These are phyloP conservation scores for Toxoplasma gondii DNA, from an alignment of 169 alveolate genomes.

Conservation along the genomic window DNA sequence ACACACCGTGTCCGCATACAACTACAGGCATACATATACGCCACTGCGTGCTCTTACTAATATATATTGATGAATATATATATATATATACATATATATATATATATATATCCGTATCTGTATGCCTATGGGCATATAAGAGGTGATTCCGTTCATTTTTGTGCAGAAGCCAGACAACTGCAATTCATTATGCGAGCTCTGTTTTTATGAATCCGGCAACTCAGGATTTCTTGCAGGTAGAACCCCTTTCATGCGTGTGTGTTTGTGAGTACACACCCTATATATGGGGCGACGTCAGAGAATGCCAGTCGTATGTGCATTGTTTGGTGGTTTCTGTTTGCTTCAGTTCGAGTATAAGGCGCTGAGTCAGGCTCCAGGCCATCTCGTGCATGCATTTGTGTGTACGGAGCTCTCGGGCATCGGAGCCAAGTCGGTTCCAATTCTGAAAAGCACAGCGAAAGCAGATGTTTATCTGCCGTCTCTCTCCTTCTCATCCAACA, in stretches of 20 bases:
- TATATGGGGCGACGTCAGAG: no score
- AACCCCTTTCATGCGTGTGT: no score
- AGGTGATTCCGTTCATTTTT: no score
- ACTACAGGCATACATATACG: background rate
- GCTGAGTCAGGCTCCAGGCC: slow-evolving; percentile 58
- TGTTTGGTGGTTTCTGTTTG: background rate
- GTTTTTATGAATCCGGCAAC: no score
- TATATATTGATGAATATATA: background rate
- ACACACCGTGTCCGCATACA: no score
- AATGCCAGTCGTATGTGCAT: no score
- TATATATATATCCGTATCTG: background rate
- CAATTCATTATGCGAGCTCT: no score
- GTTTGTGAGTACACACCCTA: no score
- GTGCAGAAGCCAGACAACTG: no score
- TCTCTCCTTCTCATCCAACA: slow-evolving; percentile 39
- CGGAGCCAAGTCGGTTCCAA: slow-evolving; percentile 55
- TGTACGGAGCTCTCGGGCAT: slow-evolving; percentile 66
- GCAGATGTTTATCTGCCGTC: slow-evolving; percentile 61
- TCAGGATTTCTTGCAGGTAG: no score
- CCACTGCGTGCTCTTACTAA: no score
- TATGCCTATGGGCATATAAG: background rate
- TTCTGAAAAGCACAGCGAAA: slow-evolving; percentile 47
- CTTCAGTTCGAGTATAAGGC: slow-evolving; percentile 62
- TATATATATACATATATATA: no score
- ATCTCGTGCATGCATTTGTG: slow-evolving; percentile 29